These are phyloP conservation scores for Suillus weaverae DNA, from an alignment of 768 basidiomycete genomes.

Conservation along the genomic window DNA sequence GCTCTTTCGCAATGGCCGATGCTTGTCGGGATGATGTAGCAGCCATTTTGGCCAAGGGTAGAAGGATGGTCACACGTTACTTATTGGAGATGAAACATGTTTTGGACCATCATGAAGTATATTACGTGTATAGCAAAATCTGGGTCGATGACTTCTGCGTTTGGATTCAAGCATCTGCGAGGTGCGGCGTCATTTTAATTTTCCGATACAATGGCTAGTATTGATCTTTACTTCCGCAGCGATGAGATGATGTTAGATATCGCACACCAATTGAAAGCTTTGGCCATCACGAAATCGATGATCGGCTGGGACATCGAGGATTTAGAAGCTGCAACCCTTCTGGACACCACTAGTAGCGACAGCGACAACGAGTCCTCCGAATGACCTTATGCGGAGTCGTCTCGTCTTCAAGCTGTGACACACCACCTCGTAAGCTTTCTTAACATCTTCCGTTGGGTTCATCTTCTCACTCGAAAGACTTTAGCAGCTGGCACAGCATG, in stretches of 20 bases:
- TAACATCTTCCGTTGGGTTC: neutral
- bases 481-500: neutral
- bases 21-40: constrained; percentile 67
- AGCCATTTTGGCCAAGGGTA: constrained; percentile 55
- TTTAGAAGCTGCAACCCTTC: constrained; percentile 57
- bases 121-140: constrained; percentile 85
- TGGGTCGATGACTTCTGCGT: constrained; percentile 85
- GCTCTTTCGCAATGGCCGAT: constrained; percentile 75
- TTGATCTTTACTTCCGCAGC: constrained; percentile 36
- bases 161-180: constrained; percentile 74
- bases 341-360: constrained; percentile 44
- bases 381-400: constrained; percentile 28
- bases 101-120: constrained; percentile 80
- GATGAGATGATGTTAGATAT: constrained; percentile 55
- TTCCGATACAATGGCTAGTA: neutral
- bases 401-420: neutral
- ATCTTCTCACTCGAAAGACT: neutral
- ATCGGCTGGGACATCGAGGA: constrained; percentile 73
- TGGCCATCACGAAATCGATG: constrained; percentile 49
- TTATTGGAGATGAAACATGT: constrained; percentile 72
- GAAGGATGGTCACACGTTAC: constrained; percentile 59
- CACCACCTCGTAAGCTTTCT: neutral
- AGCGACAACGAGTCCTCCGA: constrained; percentile 68
- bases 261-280: constrained; percentile 39
- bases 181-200: constrained; percentile 42